Percentiles rank a stretch among this genome's conserved stretches.
These are phyloP conservation scores for Tetrapyrgos nigripes DNA, from an alignment of 1,284 basidiomycete species.

Conservation along the genomic window DNA sequence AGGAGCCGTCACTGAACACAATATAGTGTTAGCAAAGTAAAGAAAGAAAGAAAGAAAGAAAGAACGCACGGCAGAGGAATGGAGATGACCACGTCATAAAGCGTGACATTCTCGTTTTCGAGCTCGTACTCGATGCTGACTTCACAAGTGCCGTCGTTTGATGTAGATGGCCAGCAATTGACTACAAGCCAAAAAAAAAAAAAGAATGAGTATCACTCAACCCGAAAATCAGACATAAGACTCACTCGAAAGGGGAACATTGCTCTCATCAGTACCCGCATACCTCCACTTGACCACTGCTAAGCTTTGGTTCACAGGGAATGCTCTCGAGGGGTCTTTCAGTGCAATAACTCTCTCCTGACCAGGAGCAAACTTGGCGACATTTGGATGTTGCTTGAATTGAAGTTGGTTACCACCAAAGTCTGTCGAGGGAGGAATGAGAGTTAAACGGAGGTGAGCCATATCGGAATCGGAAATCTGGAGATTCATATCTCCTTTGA, in stretches of 20 bases:
- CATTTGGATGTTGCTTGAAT: conserved; percentile 97
- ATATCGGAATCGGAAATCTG: conserved; percentile 81
- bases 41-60: conserved; percentile 6
- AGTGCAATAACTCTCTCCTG: conserved; percentile 80
- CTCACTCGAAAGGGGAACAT: conserved; percentile 90
- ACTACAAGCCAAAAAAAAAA: conserved; percentile 52
- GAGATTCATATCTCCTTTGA: conserved; percentile 95
- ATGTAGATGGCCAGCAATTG: conserved; percentile 95
- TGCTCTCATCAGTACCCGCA: conserved; percentile 89
- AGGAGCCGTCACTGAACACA: conserved; percentile 77
- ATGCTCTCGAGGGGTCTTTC: conserved; percentile 83
- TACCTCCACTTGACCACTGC: conserved; percentile 95
- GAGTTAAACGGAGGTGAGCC: conserved; percentile 79
- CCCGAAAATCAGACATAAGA: conserved; percentile 18
- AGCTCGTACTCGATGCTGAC: conserved; percentile 98
- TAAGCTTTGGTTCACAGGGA: conserved; percentile 89
- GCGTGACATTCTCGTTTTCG: conserved; percentile 80
- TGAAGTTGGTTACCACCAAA: conserved; percentile 78
- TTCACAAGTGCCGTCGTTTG: conserved; percentile 89
- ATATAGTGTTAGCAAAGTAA: conserved; percentile 5
- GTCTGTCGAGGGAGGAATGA: conserved; percentile 68
- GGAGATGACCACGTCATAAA: conserved; percentile 88
- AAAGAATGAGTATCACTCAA: neutral
- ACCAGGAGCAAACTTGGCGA: conserved; percentile 84
- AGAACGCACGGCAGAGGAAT: conserved; percentile 88